Percentiles rank a stretch among this genome's conserved stretches.
These are phyloP conservation scores for Aspergillus cavernicola DNA, from an alignment of 495 filamentous ascomycete species.

Conservation along the genomic window DNA sequence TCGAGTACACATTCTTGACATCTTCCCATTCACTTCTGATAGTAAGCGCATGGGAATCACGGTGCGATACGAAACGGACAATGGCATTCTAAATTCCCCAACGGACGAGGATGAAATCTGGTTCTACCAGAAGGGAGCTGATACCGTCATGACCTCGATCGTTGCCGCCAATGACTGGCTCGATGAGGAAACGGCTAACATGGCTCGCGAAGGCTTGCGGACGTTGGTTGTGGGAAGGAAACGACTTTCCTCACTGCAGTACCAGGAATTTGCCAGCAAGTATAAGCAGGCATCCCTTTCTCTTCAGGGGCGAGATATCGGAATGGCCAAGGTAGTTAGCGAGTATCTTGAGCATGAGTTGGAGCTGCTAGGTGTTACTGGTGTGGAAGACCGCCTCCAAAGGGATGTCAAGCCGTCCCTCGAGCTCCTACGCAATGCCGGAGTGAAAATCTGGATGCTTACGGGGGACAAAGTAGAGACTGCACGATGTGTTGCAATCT, in stretches of 20 bases:
- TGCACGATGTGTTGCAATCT: conserved; percentile 92
- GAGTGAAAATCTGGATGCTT: conserved; percentile 99
- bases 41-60: conserved; percentile 99
- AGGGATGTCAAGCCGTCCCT: conserved; percentile 91
- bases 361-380: conserved; percentile 91
- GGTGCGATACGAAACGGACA: conserved; percentile 67
- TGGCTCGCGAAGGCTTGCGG: conserved; percentile 93
- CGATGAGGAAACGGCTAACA: conserved; percentile 96
- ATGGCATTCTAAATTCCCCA: conserved; percentile 27
- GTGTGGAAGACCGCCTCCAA: conserved; percentile 96
- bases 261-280: conserved; percentile 68
- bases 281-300: conserved; percentile 79
- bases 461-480: conserved; percentile 99
- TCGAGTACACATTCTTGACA: conserved; percentile 82
- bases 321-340: conserved; percentile 73
- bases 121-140: conserved; percentile 99
- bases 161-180: conserved; percentile 97
- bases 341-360: conserved; percentile 84
- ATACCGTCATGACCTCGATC: conserved; percentile 94
- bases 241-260: conserved; percentile 68
- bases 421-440: conserved; percentile 92
- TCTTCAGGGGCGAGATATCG: conserved; percentile 72
- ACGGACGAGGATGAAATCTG: conserved; percentile 71
- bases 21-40: conserved; percentile 97
- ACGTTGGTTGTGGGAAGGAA: conserved; percentile 93